Conservation (phyloP, 129 eudicot species). For the Erigeron canadensis region DNA sequence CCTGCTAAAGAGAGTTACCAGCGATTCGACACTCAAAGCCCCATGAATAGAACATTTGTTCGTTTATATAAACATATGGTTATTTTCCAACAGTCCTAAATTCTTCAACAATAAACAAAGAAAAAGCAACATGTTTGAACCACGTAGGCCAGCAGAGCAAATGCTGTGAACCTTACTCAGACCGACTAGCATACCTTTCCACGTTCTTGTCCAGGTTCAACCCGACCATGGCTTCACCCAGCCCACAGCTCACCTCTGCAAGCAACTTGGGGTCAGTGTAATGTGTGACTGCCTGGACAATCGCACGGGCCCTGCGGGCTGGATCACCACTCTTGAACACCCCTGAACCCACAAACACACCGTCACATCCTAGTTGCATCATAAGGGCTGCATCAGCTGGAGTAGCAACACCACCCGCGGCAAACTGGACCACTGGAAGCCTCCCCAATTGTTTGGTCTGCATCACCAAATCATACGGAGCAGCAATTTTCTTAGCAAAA, state of each 20-base stretch:
- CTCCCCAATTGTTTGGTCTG: constrained; percentile 53
- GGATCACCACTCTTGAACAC: constrained; percentile 63
- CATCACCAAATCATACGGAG: constrained; percentile 53
- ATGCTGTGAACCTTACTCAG: constrained; percentile 41
- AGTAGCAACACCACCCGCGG: constrained; percentile 52
- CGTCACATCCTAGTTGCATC: constrained; percentile 58
- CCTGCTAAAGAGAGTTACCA: too few relatives aligned
- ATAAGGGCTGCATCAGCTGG: constrained; percentile 54
- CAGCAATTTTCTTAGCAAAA: constrained; percentile 42
- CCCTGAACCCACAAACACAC: constrained; percentile 51
- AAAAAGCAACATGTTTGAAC: neutral
- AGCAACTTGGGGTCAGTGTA: constrained; percentile 69
- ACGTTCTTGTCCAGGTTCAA: constrained; percentile 78
- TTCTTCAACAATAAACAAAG: constrained; percentile 13
- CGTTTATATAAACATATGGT: too few relatives aligned
- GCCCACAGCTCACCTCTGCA: constrained; percentile 82
- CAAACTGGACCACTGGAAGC: constrained; percentile 55
- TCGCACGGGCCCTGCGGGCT: constrained; percentile 71
- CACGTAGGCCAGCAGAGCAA: neutral
- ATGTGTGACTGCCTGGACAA: constrained; percentile 88
- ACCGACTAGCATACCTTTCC: constrained; percentile 82
- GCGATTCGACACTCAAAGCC: too few relatives aligned
- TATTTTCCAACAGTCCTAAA: constrained; percentile 19
- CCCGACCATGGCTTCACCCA: constrained; percentile 92
- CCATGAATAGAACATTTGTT: too few relatives aligned